Percentiles rank a stretch among this genome's conserved stretches.
Conservation (phyloP, 2,329 filamentous ascomycete genomes). For the Fusarium continuum region DNA sequence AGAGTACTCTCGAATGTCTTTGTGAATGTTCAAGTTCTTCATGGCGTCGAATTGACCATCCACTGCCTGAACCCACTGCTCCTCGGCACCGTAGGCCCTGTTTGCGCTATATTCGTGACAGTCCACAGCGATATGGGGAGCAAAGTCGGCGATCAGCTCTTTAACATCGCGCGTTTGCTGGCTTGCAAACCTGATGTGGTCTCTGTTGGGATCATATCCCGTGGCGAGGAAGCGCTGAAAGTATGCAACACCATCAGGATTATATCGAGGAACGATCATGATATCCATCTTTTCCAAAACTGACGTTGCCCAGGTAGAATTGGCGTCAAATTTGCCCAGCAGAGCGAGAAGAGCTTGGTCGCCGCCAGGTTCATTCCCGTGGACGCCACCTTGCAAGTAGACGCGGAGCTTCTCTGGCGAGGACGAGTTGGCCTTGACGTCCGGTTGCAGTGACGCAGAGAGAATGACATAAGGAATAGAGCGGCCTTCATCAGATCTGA, state of each 20-base stretch:
- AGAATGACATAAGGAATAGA: slow-evolving; percentile 37
- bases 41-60: slow-evolving; percentile 43
- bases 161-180: slow-evolving; percentile 43
- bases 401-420: slow-evolving; percentile 39
- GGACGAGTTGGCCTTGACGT: slow-evolving; percentile 25
- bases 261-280: slow-evolving; percentile 43
- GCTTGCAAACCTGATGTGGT: slow-evolving; percentile 41
- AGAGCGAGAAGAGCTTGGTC: slow-evolving; percentile 43
- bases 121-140: slow-evolving; percentile 42
- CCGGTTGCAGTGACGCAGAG: slow-evolving; percentile 9
- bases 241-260: slow-evolving; percentile 43
- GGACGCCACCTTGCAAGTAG: slow-evolving; percentile 43
- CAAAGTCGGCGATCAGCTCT: slow-evolving; percentile 31
- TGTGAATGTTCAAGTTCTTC: slow-evolving; percentile 45
- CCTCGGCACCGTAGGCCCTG: slow-evolving; percentile 35
- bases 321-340: slow-evolving; percentile 43
- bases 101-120: slow-evolving; percentile 43
- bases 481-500: slow-evolving; percentile 38
- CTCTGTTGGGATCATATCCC: slow-evolving; percentile 43
- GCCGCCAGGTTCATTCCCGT: slow-evolving; percentile 44
- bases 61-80: slow-evolving; percentile 37
- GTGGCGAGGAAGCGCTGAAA: slow-evolving; percentile 43
- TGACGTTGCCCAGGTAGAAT: slow-evolving; percentile 38
- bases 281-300: slow-evolving; percentile 44
- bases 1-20: slow-evolving; percentile 40